These are phyloP conservation scores for Neckera pumila DNA, from an alignment of 225 moss, liverwort and hornwort species.

Conservation along the genomic window DNA sequence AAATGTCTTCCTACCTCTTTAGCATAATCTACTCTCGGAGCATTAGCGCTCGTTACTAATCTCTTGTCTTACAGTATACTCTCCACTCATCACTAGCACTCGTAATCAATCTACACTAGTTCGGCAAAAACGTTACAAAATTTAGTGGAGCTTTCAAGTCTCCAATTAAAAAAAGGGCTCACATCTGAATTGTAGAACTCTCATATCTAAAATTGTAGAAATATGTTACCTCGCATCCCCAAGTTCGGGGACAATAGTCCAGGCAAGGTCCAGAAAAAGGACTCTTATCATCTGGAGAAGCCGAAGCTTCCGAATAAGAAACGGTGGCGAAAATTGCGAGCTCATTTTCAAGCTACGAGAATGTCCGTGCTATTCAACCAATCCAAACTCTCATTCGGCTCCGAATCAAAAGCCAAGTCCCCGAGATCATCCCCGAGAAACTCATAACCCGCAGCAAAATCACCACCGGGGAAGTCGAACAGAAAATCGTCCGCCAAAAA, in stretches of 20 bases:
- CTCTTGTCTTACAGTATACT: not conserved
- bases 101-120: not conserved
- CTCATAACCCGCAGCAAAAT: conserved; percentile 31
- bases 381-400: conserved; percentile 2
- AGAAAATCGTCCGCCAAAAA: conserved; percentile 36
- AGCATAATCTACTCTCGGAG: not conserved
- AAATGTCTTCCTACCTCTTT: not conserved
- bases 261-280: not conserved
- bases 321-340: not conserved
- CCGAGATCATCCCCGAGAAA: conserved; percentile 31
- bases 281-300: not conserved
- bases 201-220: not conserved
- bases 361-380: conserved; percentile 6
- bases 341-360: not conserved
- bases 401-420: conserved; percentile 17
- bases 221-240: conserved; percentile 21
- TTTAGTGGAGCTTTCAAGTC: not conserved
- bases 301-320: not conserved
- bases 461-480: conserved; percentile 32
- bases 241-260: not conserved
- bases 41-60: not conserved
- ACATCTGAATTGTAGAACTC: not conserved
- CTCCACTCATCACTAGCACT: not conserved
- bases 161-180: not conserved
- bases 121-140: conserved; percentile 9